phyloP scores from a whole-genome alignment of 495 filamentous ascomycete species.

The Penicillium simplicissimum region DNA sequence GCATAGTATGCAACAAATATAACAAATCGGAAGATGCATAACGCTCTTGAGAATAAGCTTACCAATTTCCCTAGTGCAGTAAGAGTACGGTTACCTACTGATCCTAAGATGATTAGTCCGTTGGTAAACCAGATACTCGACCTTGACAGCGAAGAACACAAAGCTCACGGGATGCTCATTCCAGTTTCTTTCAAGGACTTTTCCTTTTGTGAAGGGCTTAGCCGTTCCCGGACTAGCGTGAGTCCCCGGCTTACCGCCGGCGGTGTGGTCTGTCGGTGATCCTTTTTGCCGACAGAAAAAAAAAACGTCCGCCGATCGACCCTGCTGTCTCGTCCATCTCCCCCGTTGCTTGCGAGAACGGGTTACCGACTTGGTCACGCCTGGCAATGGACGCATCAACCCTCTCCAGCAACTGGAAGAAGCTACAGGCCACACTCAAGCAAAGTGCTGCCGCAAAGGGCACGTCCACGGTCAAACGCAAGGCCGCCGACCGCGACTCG shows the following conservation, averaged over 20 bases:
- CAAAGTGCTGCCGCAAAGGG: conserved; percentile 40
- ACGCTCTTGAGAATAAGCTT: too few relatives aligned
- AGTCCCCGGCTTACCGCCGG: neutral
- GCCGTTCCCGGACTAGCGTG: neutral
- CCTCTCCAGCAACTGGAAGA: conserved; percentile 71
- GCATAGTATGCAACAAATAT: too few relatives aligned
- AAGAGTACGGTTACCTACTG: too few relatives aligned
- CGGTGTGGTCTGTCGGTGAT: neutral
- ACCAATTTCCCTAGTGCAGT: too few relatives aligned
- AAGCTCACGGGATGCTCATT: too few relatives aligned
- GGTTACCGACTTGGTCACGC: conserved; percentile 8
- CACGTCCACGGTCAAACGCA: conserved; percentile 34
- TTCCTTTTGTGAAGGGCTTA: too few relatives aligned
- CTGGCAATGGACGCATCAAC: conserved; percentile 47
- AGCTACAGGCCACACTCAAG: conserved; percentile 65
- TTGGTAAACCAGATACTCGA: too few relatives aligned
- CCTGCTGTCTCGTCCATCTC: neutral
- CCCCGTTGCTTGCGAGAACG: conserved; percentile 9
- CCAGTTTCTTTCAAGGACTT: too few relatives aligned
- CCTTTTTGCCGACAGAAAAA: conserved; percentile 28
- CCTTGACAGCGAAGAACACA: too few relatives aligned
- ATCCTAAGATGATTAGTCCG: too few relatives aligned
- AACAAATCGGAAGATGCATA: too few relatives aligned
- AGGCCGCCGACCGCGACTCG: conserved; percentile 37
- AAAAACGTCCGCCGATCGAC: conserved; percentile 7